A percentile compares a stretch with the other conserved stretches of the same genome.
Conservation (phyloP, 1,139 yeast species). For the Yamadazyma diddensiae region DNA sequence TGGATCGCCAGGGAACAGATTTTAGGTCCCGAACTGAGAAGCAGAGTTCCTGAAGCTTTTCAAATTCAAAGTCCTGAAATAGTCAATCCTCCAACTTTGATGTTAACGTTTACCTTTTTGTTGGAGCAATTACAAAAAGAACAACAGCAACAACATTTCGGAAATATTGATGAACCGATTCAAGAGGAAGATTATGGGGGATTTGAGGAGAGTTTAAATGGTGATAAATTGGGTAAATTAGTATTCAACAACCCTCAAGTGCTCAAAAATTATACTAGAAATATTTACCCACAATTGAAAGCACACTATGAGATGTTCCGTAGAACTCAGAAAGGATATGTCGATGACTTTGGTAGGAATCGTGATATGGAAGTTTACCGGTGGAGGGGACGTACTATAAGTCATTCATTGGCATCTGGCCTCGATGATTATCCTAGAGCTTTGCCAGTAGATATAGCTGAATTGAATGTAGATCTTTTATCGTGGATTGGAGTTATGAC, state of each 20-base stretch:
- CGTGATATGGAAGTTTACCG: conserved; percentile 65
- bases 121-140: conserved; percentile 40
- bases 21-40: conserved; percentile 85
- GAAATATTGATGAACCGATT: conserved; percentile 23
- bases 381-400: conserved; percentile 89
- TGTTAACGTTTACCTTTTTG: conserved; percentile 72
- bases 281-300: conserved; percentile 73
- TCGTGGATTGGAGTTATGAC: conserved; percentile 97
- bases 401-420: conserved; percentile 91
- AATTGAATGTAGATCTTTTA: conserved; percentile 82
- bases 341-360: conserved; percentile 69
- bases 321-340: conserved; percentile 71
- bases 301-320: conserved; percentile 86
- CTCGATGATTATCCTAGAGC: conserved; percentile 95
- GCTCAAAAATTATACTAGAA: conserved; percentile 56
- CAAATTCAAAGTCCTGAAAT: conserved; percentile 83
- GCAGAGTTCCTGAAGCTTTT: conserved; percentile 85
- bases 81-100: conserved; percentile 94
- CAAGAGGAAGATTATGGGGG: conserved; percentile 16
- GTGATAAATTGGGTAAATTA: conserved; percentile 41
- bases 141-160: conserved; percentile 17
- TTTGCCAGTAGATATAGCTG: conserved; percentile 77
- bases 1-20: conserved; percentile 98
- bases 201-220: conserved; percentile 9
- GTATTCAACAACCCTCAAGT: conserved; percentile 62